Base-by-base conservation (phyloP, 768 basidiomycete species). In the Kwoniella sp. region DNA sequence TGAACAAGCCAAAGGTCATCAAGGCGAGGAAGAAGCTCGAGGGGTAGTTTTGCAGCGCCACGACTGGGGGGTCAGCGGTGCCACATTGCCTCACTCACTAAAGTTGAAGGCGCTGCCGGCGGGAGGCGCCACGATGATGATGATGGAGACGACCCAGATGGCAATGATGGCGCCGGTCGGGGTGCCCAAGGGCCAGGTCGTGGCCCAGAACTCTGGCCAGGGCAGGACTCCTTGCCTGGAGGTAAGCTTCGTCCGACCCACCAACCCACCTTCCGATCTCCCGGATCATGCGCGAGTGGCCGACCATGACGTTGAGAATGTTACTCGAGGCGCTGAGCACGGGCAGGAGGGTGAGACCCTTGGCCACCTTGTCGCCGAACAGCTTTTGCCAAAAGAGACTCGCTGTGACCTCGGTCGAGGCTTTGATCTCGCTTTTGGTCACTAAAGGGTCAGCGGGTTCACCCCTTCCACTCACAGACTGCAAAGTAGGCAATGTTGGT, bases 101-200 rank as follows among this genome's bases (percentile, higher is more conserved):
- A 88, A 86, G 26, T 82, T 77, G 63, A 86, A 88, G 0, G 84
- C 84, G 59, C 88, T 86, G 2, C 87, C 86, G 0, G 84, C 79
- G 0, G 86, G 87, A 0, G 83, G 77, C 1, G 77, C 77, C 5
- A 82, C 60, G 40, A 84, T 75, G 50, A 85, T 76, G 10, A 78
- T 58, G 19, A 80, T 78, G 0, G 84, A 85, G 14, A 85, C 63
- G 5, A 81, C 17, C 70, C 82, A 88, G 59, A 86, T 84, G 0
- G 78, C 75, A 40, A 82, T 78, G 3, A 88, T 75, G 0, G 84
- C 85, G 0, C 81, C 76, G 1, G 84, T 67, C 0, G 87, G 87
- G 0, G 85, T 81, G 52, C 78, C 76, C 72, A 85, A 88, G 0
- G 86, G 86, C 57, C 81, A 81, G 67, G 81, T 86, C 65, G 82